Percentiles rank a stretch among this genome's conserved stretches.
Evolutionary conservation across 1,284 basidiomycete species (phyloP).

Genomic region (Ceratobasidium sp.): DNA sequence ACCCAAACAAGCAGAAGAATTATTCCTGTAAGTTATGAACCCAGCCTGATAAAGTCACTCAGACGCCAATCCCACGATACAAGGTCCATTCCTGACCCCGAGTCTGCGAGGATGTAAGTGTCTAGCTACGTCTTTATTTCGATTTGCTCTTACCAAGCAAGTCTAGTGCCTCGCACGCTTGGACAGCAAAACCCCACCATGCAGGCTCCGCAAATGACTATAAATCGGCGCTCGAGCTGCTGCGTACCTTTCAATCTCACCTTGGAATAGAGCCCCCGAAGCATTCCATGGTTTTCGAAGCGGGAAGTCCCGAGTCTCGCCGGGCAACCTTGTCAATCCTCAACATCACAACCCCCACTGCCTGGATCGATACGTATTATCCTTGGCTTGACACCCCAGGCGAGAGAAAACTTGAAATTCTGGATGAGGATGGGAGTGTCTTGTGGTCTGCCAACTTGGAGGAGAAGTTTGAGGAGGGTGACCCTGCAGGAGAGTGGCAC

Average conservation of each 20-base stretch:
- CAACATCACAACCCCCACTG: slow-evolving; percentile 53
- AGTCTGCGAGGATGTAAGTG: slow-evolving; percentile 7
- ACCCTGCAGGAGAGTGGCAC: slow-evolving; percentile 66
- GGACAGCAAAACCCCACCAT: slow-evolving; percentile 26
- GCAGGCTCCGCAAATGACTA: slow-evolving; percentile 29
- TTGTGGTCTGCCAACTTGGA: slow-evolving; percentile 72
- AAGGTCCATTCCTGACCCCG: slow-evolving; percentile 1
- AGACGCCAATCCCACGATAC: not conserved
- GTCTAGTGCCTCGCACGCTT: slow-evolving; percentile 11
- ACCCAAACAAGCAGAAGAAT: not conserved
- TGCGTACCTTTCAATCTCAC: slow-evolving; percentile 67
- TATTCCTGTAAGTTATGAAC: slow-evolving; percentile 6
- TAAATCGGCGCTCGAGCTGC: slow-evolving; percentile 50
- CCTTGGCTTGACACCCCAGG: slow-evolving; percentile 81
- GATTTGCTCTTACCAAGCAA: not conserved
- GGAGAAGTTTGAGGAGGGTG: slow-evolving; percentile 68
- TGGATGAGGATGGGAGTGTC: slow-evolving; percentile 60
- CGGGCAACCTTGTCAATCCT: slow-evolving; percentile 65
- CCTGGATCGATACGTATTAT: slow-evolving; percentile 84
- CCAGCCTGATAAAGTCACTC: not conserved
- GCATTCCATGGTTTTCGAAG: slow-evolving; percentile 64
- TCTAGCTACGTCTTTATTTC: no score
- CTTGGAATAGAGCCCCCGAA: slow-evolving; percentile 60
- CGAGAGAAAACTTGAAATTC: slow-evolving; percentile 65
- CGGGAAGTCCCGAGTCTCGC: slow-evolving; percentile 68